Base-by-base conservation (phyloP, 371 early-diverging fungal species). In the Chytridium lagenaria region DNA sequence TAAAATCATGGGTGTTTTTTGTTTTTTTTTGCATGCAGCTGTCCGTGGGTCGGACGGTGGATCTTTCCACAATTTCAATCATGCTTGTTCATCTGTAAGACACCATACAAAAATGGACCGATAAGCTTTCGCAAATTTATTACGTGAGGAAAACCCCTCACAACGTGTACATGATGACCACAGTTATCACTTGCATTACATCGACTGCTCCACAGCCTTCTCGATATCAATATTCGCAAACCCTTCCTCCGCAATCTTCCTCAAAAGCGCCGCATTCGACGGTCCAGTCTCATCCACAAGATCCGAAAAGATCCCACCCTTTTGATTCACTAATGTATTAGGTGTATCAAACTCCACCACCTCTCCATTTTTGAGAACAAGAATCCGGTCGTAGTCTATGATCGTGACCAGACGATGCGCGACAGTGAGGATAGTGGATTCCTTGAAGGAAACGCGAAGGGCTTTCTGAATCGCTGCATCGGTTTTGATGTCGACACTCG, bases 391-490 rank as follows among this genome's bases (percentile, higher is more conserved):
- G 57, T 66, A 72, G 73, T 77, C 77, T 37, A 75, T 59, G 26
- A 81, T 73, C 37, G 81, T 79, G 10, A 68, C 50, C n/a, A 79
- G 50, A 44, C 81, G 34, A 61, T 81, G 81, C 15, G 81, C 81
- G 34, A 81, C 73, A 1, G 68, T 69, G 37, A 79, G 49, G 15
- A 81, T 70, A 10, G 79, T 79, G 30, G 71, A 26, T 34, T 68
- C 39, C 23, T 23, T 50, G 40, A 92, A 88, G 63, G 89, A 85
- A 71, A 89, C 88, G 37, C 94, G 88, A 69, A 95, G 92, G 1
- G 92, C 93, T 70, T 85, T 75, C 69, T 93, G 94, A 71, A 94
- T 92, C 73, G 87, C 78, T 51, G 87, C 86, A 68, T 93, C 93
- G 0, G 92, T 89, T 51, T 87, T 87, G 19, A 75, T 83, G 59